Base-by-base conservation (phyloP, 1,139 yeast species). In the Komagataea norvegica region DNA sequence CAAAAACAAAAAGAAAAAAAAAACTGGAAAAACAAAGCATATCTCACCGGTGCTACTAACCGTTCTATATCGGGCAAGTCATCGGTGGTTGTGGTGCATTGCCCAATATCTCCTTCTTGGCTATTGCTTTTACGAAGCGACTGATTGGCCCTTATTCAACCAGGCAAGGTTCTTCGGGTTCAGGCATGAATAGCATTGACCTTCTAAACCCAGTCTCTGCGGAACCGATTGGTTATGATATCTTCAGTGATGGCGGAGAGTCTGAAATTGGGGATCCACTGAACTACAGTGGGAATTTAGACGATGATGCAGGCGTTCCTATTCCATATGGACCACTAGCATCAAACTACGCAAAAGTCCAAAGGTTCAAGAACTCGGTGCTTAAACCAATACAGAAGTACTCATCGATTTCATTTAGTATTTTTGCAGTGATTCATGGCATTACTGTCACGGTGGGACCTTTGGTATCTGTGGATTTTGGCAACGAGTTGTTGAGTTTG, bases 381-480 rank as follows among this genome's bases (percentile, higher is more conserved):
- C 33, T 42, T 3, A 34, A 29, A 15, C 37, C 37, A 4, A 14
- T 46, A 26, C 94, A 84, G 57, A 74, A 76, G 51, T 79, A 77
- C 57, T 74, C 85, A 18, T 77, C 86, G 0, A 70, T 75, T 40
- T 64, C 77, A 9, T 77, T 84, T 52, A 52, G 73, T 0, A 62
- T 71, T 2, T 84, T 84, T 51, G 57, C 78, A 6, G 70, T 76
- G 1, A 58, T 83, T 17, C 94, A 84, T 54, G 57, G 74, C 0
- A 49, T 74, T 2, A 66, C 82, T 1, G 83, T 79, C 6, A 62
- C 76, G 1, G 48, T 74, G 1, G 67, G 74, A 0, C 93, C 93
- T 0, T 59, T 72, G 1, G 46, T 77, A 6, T 72, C 78, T 2
- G 43, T 64, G 11, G 62, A 61, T 0, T 48, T 66, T 3, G 75